Conservation (phyloP, 148 eudicot species). For the Limonium bicolor region DNA sequence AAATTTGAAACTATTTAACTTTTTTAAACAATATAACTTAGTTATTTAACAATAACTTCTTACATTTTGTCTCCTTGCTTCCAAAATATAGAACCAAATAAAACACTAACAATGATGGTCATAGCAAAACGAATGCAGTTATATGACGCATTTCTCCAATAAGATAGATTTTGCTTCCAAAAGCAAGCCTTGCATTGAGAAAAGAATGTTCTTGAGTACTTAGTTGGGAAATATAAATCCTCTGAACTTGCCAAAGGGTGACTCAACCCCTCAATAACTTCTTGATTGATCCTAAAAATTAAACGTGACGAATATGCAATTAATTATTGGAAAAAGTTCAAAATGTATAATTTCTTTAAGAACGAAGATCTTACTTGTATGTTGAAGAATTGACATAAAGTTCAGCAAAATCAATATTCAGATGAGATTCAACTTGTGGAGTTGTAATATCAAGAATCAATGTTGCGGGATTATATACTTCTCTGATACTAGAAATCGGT, state of each 20-base stretch:
- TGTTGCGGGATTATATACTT: slow-evolving; percentile 66
- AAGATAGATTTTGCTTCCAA: slow-evolving; percentile 61
- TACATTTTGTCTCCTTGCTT: slow-evolving; percentile 35
- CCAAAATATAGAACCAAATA: slow-evolving; percentile 53
- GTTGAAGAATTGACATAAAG: slow-evolving; percentile 35
- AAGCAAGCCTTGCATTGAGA: slow-evolving; percentile 52
- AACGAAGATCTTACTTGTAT: slow-evolving; percentile 45
- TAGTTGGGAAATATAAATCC: slow-evolving; percentile 36
- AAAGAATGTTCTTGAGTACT: slow-evolving; percentile 34
- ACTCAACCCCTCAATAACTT: slow-evolving; percentile 28
- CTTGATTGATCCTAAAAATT: slow-evolving; percentile 39
- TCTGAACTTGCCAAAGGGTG: slow-evolving; percentile 21
- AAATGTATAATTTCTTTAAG: too few species aligned
- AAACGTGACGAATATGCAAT: too few species aligned
- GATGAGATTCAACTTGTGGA: slow-evolving; percentile 25
- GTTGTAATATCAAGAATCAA: slow-evolving; percentile 63
- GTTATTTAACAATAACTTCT: too few species aligned
- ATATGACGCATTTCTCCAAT: slow-evolving; percentile 63
- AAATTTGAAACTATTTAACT: too few species aligned
- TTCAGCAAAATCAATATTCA: slow-evolving; percentile 40
- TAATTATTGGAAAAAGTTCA: too few species aligned
- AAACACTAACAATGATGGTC: slow-evolving; percentile 16
- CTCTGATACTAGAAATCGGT: slow-evolving; percentile 31
- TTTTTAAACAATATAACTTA: too few species aligned
- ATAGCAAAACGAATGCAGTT: slow-evolving; percentile 32